phyloP scores from a whole-genome alignment of 1,284 basidiomycete species.

The Volvariella volvacea region DNA sequence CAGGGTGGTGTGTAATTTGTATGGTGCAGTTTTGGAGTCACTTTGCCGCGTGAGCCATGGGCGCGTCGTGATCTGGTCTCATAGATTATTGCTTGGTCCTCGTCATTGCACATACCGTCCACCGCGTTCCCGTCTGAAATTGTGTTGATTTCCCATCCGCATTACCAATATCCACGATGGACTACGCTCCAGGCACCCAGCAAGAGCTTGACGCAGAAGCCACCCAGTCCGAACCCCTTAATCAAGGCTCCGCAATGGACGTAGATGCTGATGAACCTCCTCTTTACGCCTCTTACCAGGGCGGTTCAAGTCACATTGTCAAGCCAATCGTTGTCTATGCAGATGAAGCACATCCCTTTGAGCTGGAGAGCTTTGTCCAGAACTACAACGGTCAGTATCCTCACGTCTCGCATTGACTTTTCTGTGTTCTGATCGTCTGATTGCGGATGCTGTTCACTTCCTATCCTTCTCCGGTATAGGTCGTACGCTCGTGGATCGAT shows the following conservation, averaged over 20 bases:
- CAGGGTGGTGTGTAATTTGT: background rate
- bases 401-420: no score
- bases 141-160: no score
- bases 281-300: background rate
- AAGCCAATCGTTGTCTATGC: slow-evolving; percentile 34
- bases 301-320: slow-evolving; percentile 3
- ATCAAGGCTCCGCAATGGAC: slow-evolving; percentile 2
- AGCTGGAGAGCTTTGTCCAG: slow-evolving; percentile 65
- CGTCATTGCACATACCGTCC: no score
- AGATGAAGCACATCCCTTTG: slow-evolving; percentile 74
- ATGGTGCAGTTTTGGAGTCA: background rate
- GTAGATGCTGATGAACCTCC: slow-evolving; percentile 3
- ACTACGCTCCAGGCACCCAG: no score
- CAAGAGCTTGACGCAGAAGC: background rate
- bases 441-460: slow-evolving; percentile 2
- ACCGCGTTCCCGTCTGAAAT: no score
- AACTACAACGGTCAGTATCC: slow-evolving; percentile 48
- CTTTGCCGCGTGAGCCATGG: background rate
- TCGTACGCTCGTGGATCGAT: slow-evolving; percentile 60
- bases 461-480: slow-evolving; percentile 32
- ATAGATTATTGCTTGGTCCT: background rate
- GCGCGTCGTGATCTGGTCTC: background rate
- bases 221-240: background rate
- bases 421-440: background rate
- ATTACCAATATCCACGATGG: no score